Conservation (phyloP, 305 asterid species). For the Fraxinus dipetala region DNA sequence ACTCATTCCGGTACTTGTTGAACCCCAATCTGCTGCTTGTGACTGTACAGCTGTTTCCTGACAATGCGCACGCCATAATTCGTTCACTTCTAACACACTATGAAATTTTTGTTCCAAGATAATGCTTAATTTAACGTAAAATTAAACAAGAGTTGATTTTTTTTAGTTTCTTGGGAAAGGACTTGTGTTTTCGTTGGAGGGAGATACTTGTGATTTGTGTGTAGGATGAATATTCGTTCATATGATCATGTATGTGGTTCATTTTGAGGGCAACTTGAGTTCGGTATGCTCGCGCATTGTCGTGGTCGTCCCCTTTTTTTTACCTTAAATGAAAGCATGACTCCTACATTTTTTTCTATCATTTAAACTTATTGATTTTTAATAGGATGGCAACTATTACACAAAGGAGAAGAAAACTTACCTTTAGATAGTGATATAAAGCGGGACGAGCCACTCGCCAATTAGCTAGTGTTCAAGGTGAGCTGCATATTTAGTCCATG, state of each 20-base stretch:
- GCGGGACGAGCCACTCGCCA: too few species aligned
- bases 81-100: not conserved
- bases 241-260: not conserved
- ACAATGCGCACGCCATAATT: conserved; percentile 40
- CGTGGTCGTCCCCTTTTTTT: too few species aligned
- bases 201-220: not conserved
- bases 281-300: not conserved
- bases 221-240: not conserved
- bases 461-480: too few species aligned
- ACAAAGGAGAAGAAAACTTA: too few species aligned
- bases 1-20: conserved; percentile 23
- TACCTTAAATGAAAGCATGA: too few species aligned
- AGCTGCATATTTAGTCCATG: too few species aligned
- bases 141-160: not conserved
- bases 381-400: too few species aligned
- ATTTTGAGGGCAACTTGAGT: not conserved
- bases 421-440: too few species aligned
- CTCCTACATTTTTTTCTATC: too few species aligned
- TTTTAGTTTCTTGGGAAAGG: not conserved
- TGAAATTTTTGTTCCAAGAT: not conserved
- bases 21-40: conserved; percentile 41
- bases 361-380: too few species aligned
- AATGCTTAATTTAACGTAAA: not conserved
- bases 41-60: conserved; percentile 34
- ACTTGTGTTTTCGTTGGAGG: not conserved